A percentile compares a stretch with the other conserved stretches of the same genome.
phyloP scores from a whole-genome alignment of 768 basidiomycete species.

The Leccinum aurantiacum region DNA sequence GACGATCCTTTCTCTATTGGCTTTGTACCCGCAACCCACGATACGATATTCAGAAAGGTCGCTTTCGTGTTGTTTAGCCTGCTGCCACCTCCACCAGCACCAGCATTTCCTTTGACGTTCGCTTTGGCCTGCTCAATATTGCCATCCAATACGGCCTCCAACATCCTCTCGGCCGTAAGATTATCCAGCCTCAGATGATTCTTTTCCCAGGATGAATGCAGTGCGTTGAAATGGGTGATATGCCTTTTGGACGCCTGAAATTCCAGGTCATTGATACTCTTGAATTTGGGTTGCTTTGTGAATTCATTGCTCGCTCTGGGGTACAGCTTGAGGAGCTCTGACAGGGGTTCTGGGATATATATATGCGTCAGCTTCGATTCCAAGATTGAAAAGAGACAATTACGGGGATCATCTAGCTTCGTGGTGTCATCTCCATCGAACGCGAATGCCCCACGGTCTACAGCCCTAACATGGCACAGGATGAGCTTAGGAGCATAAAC shows the following conservation, averaged over 20 bases:
- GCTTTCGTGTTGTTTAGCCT: too few species aligned
- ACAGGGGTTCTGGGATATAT: conserved; percentile 12
- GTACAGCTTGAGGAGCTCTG: conserved; percentile 1
- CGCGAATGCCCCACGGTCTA: conserved; percentile 16
- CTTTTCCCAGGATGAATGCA: not conserved
- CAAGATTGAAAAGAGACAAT: not conserved
- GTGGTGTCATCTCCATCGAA: not conserved
- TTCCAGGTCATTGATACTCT: conserved; percentile 8
- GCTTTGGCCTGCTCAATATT: conserved; percentile 7
- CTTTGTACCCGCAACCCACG: conserved; percentile 29
- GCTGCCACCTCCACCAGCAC: too few species aligned
- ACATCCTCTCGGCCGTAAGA: not conserved
- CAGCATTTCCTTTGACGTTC: not conserved
- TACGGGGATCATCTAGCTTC: conserved; percentile 6
- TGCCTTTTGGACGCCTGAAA: conserved; percentile 18
- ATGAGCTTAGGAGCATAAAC: not conserved
- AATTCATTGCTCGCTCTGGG: conserved; percentile 15
- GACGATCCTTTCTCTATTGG: not conserved
- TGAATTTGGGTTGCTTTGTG: not conserved
- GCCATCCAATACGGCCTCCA: conserved; percentile 5
- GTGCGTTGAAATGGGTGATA: conserved; percentile 11
- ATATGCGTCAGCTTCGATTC: not conserved
- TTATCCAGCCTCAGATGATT: not conserved
- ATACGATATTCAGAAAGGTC: too few species aligned
- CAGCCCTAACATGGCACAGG: conserved; percentile 6